Conservation (phyloP, 2,329 filamentous ascomycete genomes). For the Venturia asperata region DNA sequence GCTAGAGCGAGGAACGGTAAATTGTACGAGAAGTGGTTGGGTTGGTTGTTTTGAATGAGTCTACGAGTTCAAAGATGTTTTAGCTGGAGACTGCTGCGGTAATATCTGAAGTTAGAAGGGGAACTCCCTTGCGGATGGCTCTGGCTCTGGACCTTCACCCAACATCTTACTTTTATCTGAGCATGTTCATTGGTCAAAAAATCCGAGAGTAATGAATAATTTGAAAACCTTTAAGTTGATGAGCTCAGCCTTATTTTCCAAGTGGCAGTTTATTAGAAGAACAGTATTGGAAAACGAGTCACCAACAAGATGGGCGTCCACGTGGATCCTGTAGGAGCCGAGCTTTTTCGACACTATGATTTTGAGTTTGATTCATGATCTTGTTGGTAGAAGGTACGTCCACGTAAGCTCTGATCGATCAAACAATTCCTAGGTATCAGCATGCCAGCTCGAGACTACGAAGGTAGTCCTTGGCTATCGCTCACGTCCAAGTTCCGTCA, state of each 20-base stretch:
- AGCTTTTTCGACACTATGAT: too few relatives aligned
- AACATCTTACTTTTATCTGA: background rate
- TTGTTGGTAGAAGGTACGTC: too few relatives aligned
- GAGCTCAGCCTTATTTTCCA: too few relatives aligned
- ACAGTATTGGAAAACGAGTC: too few relatives aligned
- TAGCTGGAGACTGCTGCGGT: background rate
- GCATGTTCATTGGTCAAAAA: background rate
- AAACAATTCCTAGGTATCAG: too few relatives aligned
- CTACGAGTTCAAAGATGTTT: background rate
- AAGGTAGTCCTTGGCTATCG: too few relatives aligned
- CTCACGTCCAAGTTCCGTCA: background rate
- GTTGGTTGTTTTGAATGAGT: slow-evolving; percentile 51
- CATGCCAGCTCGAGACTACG: too few relatives aligned
- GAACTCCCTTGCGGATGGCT: background rate
- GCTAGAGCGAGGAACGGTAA: slow-evolving; percentile 30
- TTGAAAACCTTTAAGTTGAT: background rate
- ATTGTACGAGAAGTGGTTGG: slow-evolving; percentile 54
- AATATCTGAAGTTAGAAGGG: background rate
- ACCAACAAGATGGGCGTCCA: too few relatives aligned
- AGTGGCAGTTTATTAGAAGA: too few relatives aligned
- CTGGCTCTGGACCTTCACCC: background rate
- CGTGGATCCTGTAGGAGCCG: too few relatives aligned
- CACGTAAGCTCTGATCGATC: too few relatives aligned
- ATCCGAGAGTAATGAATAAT: background rate
- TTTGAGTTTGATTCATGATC: too few relatives aligned